phyloP scores from a whole-genome alignment of 192 early-diverging fungal species.

The Coemansia asiatica region DNA sequence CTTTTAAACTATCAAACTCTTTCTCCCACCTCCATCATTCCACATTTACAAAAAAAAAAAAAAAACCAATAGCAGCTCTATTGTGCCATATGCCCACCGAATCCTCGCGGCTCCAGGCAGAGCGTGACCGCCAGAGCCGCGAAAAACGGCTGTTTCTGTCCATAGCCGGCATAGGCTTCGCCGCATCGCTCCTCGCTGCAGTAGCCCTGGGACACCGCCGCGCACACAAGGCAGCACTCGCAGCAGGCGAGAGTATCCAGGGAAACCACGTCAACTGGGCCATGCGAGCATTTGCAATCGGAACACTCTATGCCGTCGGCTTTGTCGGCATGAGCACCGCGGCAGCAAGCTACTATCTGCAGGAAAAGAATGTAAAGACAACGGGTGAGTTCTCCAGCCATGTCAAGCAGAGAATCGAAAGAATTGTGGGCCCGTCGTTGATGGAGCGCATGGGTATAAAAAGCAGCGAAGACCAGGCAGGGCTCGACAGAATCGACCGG shows the following conservation, averaged over 20 bases:
- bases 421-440: slow-evolving; percentile 14
- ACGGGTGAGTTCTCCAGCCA: slow-evolving; percentile 12
- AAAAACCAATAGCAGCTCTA: too few species aligned
- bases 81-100: slow-evolving; percentile 18
- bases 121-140: slow-evolving; percentile 30
- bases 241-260: slow-evolving; percentile 23
- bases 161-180: slow-evolving; percentile 28
- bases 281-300: slow-evolving; percentile 36
- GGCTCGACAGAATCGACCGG: slow-evolving; percentile 17
- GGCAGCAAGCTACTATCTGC: slow-evolving; percentile 31
- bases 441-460: slow-evolving; percentile 15
- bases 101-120: slow-evolving; percentile 20
- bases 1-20: too few species aligned
- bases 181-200: slow-evolving; percentile 28
- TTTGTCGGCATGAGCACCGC: slow-evolving; percentile 29
- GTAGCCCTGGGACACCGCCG: slow-evolving; percentile 45
- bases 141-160: slow-evolving; percentile 35
- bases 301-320: slow-evolving; percentile 43
- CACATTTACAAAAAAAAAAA: too few species aligned
- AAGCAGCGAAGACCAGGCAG: slow-evolving; percentile 21
- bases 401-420: slow-evolving; percentile 13
- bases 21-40: too few species aligned
- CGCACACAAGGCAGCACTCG: slow-evolving; percentile 20
- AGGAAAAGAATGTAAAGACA: slow-evolving; percentile 21
- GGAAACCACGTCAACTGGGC: slow-evolving; percentile 29